Conservation (phyloP, 1,139 yeast species). For the Diutina ranongensis region DNA sequence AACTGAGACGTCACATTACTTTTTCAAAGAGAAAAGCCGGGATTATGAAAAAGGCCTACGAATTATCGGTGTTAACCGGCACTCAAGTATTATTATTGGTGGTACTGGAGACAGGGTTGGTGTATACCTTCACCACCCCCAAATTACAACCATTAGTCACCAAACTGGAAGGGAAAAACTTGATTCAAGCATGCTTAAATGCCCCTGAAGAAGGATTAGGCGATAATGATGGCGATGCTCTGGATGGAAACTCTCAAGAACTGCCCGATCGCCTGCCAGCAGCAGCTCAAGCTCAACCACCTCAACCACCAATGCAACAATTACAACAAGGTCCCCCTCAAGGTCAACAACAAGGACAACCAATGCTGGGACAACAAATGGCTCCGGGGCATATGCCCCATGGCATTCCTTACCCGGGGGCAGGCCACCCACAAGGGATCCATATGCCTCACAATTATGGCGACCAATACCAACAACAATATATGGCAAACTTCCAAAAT, state of each 20-base stretch:
- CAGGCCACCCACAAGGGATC: conserved; percentile 28
- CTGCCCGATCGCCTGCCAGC: conserved; percentile 32
- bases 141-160: conserved; percentile 96
- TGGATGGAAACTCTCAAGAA: conserved; percentile 34
- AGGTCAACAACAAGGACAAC: conserved; percentile 15
- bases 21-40: conserved; percentile 97
- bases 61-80: conserved; percentile 88
- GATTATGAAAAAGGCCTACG: conserved; percentile 97
- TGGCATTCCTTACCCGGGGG: conserved; percentile 32
- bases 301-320: conserved; percentile 22
- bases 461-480: conserved; percentile 25
- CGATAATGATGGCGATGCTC: conserved; percentile 55
- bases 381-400: conserved; percentile 39
- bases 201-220: conserved; percentile 69
- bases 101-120: conserved; percentile 94
- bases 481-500: conserved; percentile 9
- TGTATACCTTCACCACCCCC: conserved; percentile 97
- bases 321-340: conserved; percentile 9
- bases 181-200: conserved; percentile 92
- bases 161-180: conserved; percentile 90
- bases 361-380: conserved; percentile 21
- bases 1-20: conserved; percentile 94
- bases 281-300: conserved; percentile 18
- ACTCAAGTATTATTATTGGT: conserved; percentile 90
- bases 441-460: conserved; percentile 30